A percentile compares a stretch with the other conserved stretches of the same genome.
phyloP scores from a whole-genome alignment of 441 rosid species.

The Manihot esculenta region DNA sequence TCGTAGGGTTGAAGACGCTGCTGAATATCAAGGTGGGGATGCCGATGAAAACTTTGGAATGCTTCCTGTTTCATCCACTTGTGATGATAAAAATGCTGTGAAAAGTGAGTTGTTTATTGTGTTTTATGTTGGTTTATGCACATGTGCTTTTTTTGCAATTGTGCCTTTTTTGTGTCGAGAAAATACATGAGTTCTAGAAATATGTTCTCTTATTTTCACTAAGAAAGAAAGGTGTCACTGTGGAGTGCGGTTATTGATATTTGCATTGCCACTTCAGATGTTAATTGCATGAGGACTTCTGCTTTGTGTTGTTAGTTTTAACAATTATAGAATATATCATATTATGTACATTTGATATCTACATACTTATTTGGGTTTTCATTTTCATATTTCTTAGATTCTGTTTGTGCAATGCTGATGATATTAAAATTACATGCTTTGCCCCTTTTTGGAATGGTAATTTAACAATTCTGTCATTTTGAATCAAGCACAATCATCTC shows the following conservation, averaged over 20 bases:
- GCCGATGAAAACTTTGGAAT: conserved; percentile 55
- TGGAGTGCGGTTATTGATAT: not conserved
- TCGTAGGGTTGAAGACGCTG: conserved; percentile 44
- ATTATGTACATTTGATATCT: too few relatives aligned
- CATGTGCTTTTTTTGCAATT: not conserved
- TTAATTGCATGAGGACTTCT: too few relatives aligned
- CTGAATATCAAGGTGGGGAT: conserved; percentile 69
- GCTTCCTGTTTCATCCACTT: conserved; percentile 48
- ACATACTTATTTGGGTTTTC: not conserved
- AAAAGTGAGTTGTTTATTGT: conserved; percentile 42
- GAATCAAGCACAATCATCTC: not conserved
- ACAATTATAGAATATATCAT: too few relatives aligned
- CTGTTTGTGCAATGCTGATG: not conserved
- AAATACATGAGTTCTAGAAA: not conserved
- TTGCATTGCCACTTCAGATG: too few relatives aligned
- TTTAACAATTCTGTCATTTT: not conserved
- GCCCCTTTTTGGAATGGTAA: not conserved
- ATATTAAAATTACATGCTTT: not conserved
- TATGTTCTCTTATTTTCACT: not conserved
- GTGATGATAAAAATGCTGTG: conserved; percentile 66
- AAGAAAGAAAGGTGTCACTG: not conserved
- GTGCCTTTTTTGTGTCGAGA: not conserved
- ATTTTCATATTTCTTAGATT: not conserved
- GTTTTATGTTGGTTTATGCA: conserved; percentile 9
- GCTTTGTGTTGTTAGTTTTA: too few relatives aligned